These are phyloP conservation scores for Linum lewisii DNA, from an alignment of 345 rosid species.

Conservation along the genomic window DNA sequence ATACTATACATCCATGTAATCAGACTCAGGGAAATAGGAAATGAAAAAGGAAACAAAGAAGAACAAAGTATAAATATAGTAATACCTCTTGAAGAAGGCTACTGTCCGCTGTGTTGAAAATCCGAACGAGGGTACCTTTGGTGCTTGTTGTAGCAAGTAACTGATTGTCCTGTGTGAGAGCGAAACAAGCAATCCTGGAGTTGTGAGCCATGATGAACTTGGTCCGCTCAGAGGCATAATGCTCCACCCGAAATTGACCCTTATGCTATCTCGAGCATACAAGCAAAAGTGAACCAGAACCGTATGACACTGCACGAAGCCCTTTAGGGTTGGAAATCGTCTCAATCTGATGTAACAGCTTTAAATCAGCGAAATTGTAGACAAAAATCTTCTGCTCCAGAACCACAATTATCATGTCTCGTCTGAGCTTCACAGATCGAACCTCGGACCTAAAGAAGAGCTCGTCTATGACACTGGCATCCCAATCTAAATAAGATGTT, in stretches of 20 bases:
- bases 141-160: slow-evolving; percentile 82
- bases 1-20: too few species aligned
- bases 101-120: slow-evolving; percentile 70
- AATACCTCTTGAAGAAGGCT: slow-evolving; percentile 79
- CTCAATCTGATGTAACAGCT: slow-evolving; percentile 82
- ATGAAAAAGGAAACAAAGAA: too few species aligned
- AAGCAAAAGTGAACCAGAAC: slow-evolving; percentile 57
- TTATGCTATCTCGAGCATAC: slow-evolving; percentile 82
- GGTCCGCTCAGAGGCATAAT: slow-evolving; percentile 72
- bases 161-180: slow-evolving; percentile 73
- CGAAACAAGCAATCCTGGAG: slow-evolving; percentile 82
- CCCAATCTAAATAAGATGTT: too few species aligned
- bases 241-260: slow-evolving; percentile 88
- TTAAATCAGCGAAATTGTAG: slow-evolving; percentile 74
- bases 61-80: too few species aligned
- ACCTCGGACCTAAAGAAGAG: slow-evolving; percentile 85
- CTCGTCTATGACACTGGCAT: slow-evolving; percentile 79
- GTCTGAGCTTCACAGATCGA: slow-evolving; percentile 62
- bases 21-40: too few species aligned
- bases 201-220: slow-evolving; percentile 93
- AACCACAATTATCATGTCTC: slow-evolving; percentile 67
- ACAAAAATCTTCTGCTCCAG: slow-evolving; percentile 85
- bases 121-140: slow-evolving; percentile 78
- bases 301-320: slow-evolving; percentile 81
- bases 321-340: slow-evolving; percentile 85